Evolutionary conservation across 176 grass and related monocot genomes (phyloP), one percentile per base, ranked within the genome.

Genomic region (Oryza glumipatula): DNA sequence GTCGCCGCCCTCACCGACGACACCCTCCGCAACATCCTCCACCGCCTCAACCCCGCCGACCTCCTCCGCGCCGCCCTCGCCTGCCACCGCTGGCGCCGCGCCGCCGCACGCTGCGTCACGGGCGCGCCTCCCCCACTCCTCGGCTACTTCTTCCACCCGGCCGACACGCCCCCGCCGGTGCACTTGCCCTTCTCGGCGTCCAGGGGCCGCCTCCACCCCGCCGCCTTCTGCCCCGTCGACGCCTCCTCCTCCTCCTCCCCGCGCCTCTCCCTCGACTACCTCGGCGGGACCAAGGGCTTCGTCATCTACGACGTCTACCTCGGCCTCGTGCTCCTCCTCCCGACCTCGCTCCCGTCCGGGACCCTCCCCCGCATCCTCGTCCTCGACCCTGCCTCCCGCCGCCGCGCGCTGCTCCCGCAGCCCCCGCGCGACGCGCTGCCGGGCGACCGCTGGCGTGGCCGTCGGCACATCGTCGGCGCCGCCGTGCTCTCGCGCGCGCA

Each of bases 261-360:
- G 17, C 17, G 5, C 51, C 51, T 56, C 51, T 56, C 51, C 16
- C 51, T 56, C 51, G 51, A 56, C 51, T 0, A 0, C 51, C 2
- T 16, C 48, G 48, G 16, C 51, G 51, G 39, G 39, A 8, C 39
- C 39, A 41, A 41, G 7, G 39, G 39, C 39, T 41, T 41, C 39
- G 9, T 7, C 51, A 19, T 82, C 85, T 11, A 43, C 16, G 85
- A 87, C 47, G 73, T 22, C 15, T 70, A 81, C 70, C 77, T 75
- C 9, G 78, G 83, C 66, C 26, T 87, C 26, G 16, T 56, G 16
- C 73, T 87, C 12, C 26, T 87, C 3, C 72, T 82, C 65, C 64
- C 48, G 11, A 24, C 13, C 51, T 17, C 41, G 23, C 48, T 24
- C 12, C 79, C 67, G 28, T 16, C 39, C 19, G 22, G 33, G 7